Evolutionary conservation across 306 rosid genomes (phyloP), one percentile per base, ranked within the genome.

Genomic region (Citrullus amarus): DNA sequence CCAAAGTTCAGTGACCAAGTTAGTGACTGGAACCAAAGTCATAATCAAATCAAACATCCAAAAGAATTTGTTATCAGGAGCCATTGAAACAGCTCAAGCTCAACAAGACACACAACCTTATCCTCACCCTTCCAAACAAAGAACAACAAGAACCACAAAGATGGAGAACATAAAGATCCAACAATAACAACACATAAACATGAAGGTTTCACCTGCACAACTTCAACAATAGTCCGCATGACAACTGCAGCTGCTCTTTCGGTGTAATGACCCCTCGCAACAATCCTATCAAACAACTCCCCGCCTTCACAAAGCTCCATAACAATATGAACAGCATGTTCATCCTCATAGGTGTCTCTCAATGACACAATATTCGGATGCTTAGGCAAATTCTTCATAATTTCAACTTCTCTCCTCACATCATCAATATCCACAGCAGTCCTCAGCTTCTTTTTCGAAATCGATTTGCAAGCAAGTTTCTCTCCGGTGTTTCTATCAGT

Each of bases 281-380:
- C 85, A 74, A 82, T 82, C 76, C 85, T 80, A 44, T 82, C 85
- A 15, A 82, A 82, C 60, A 82, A 78, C 82, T 82, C 85, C 7
- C 85, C 85, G 6, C 85, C 85, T 56, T 82, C 85, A 13, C 85
- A 82, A 73, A 82, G 59, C 50, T 82, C 85, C 85, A 82, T 79
- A 20, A 82, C 85, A 61, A 82, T 78, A 76, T 78, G 85, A 69
- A 82, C 85, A 41, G 79, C 85, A 20, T 82, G 66, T 5, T 82
- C 82, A 70, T 82, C 85, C 79, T 82, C 85, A 54, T 51, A 82
- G 8, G 82, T 72, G 15, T 82, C 85, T 71, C 44, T 82, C 85
- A 82, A 62, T 5, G 81, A 59, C 48, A 82, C 85, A 54, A 82
- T 79, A 44, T 82, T 82, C 13, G 85, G 70, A 15, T 82, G 82